These are phyloP conservation scores for Suillus occidentalis DNA, from an alignment of 768 basidiomycete species.

Conservation along the genomic window DNA sequence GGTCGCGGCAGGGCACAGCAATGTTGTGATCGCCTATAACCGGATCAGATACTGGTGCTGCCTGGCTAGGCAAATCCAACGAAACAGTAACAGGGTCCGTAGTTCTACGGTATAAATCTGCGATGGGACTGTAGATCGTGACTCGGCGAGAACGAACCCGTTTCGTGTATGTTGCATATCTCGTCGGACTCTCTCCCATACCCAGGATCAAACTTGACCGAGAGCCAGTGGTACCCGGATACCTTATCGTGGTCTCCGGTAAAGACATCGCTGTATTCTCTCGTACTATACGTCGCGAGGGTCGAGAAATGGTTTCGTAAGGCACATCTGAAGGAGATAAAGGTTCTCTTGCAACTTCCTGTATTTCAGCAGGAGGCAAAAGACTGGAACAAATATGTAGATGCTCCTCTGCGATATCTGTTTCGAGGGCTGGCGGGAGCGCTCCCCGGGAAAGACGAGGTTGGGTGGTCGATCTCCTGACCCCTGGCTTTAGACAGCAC, in stretches of 20 bases:
- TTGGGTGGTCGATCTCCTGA: neutral
- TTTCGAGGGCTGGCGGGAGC: neutral
- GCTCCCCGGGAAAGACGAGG: neutral
- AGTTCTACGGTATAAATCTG: neutral
- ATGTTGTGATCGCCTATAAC: neutral
- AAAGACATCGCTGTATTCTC: neutral
- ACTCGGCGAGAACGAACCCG: neutral
- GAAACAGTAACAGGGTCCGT: neutral
- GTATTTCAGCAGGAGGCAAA: neutral
- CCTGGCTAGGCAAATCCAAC: neutral
- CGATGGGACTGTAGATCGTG: neutral
- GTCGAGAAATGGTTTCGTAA: neutral
- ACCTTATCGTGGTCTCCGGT: neutral
- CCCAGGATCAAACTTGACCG: neutral
- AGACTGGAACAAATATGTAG: neutral
- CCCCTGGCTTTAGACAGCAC: neutral
- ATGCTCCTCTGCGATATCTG: neutral
- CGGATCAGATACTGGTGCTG: neutral
- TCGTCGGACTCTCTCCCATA: neutral
- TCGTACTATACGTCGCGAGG: neutral
- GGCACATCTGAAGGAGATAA: conserved; percentile 3
- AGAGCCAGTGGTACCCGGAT: neutral
- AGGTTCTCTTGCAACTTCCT: neutral
- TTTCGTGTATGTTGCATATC: neutral
- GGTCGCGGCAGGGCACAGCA: neutral